Evolutionary conservation across 202 grass and related monocot species (phyloP), one percentile per base, ranked within the genome.

Genomic region (Eragrostis tef): DNA sequence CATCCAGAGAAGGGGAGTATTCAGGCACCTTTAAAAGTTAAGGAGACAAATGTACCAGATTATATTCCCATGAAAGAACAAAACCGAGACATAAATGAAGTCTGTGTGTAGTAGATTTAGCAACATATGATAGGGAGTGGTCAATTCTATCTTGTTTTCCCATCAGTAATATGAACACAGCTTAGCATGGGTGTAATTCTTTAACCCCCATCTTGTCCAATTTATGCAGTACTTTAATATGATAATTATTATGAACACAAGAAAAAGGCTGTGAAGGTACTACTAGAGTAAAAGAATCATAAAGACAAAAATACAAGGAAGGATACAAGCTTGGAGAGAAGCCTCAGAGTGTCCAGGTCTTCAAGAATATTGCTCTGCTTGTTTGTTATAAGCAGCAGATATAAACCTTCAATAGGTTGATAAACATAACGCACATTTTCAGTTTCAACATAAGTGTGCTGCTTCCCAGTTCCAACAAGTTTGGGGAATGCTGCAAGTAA

Each of bases 341-440:
- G 87, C 67, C 91, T 91, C 73, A 93, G 51, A 43, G 87, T 93
- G 67, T 97, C 91, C 87, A 93, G 83, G 70, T 97, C 88, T 91
- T 93, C 94, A 76, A 97, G 86, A 81, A 97, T 97, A 57, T 97
- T 93, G 76, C 94, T 97, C 76, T 97, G 84, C 85, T 97, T 97
- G 79, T 97, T 97, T 76, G 91, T 93, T 54, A 97, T 88, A 74
- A 97, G 93, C 9, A 97, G 73, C 77, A 93, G 79, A 87, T 93
- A 97, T 44, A 97, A 74, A 46, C 73, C 88, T 75, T 97, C 90
- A 45, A 97, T 90, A 57, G 68, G 90, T 59, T 93, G 90, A 71
- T 97, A 97, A 61, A 97, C 90, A 87, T 93, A 97, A 20, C 90
- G 88, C 16, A 93, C 93, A 70, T 88, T 90, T 63, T 97, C 90